These are phyloP conservation scores for Salix koriyanagi DNA, from an alignment of 345 rosid genomes.

Conservation along the genomic window DNA sequence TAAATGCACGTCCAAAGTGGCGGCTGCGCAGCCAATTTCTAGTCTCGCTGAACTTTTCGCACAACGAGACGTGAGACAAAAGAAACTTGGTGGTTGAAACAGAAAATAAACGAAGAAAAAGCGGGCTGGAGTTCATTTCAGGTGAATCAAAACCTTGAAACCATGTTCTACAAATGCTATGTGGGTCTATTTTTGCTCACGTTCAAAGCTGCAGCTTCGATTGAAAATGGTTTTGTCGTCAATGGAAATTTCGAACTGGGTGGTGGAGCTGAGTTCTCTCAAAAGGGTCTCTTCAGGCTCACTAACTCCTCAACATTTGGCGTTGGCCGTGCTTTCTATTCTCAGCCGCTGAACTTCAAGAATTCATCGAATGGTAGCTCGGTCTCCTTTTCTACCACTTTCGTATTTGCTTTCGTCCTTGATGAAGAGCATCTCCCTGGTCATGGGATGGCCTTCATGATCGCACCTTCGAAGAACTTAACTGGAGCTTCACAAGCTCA, in stretches of 20 bases:
- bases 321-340: background rate
- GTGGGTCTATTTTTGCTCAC: background rate
- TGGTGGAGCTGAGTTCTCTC: background rate
- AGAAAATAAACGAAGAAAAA: too few species aligned
- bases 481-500: background rate
- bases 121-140: too few species aligned
- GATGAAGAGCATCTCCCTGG: background rate
- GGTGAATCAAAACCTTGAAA: too few species aligned
- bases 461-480: background rate
- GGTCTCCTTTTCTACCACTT: constrained; percentile 8
- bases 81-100: too few species aligned
- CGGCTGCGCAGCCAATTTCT: too few species aligned
- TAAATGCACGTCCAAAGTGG: too few species aligned
- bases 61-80: too few species aligned
- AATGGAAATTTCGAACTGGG: background rate
- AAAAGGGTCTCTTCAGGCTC: background rate
- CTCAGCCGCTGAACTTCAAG: background rate
- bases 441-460: background rate
- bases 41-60: too few species aligned
- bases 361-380: constrained; percentile 1
- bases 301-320: background rate
- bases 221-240: background rate
- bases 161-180: background rate
- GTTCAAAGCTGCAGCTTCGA: background rate
- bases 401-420: constrained; percentile 2